Evolutionary conservation across 352 stramenopile genomes (phyloP), one percentile per base, ranked within the genome.

Genomic region (Globisporangium alternatum): DNA sequence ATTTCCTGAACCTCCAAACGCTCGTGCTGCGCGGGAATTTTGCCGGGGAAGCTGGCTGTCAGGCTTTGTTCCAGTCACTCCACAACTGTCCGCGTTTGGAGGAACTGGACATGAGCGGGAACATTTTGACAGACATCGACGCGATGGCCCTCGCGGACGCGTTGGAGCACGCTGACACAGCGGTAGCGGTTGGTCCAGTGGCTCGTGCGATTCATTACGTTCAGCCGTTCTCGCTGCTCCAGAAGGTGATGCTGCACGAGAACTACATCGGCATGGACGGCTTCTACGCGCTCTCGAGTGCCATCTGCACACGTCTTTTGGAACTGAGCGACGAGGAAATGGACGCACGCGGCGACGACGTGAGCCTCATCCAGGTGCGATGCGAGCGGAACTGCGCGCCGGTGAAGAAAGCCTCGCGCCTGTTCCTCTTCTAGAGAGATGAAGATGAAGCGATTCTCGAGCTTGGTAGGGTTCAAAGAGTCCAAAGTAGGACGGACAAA

Each of bases 201-300:
- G 25, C 25, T 28, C 25, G 2, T 28, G 25, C 25, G 2, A 28
- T 28, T 28, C 25, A 28, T 28, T 28, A 28, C 25, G 25, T 35
- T 1, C 43, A n/a, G 43, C 12, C 33, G n/a, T 65, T 83, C 1
- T 68, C 70, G 1, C 30, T 52, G 8, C 64, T 89, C 2, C 56
- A 68, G 10, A 61, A 41, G 0, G 44, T 89, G 5, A 67, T 76
- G 35, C 65, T 91, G 19, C 65, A 81, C 30, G 83, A 88, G 35
- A 91, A 91, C 54, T 91, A 82, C 43, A 89, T 91, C 57, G 81
- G 78, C 5, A 78, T 75, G 30, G 70, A 80, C n/a, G 80, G 80
- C 15, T 88, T 89, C 53, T 69, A 83, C 39, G 78, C 77, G 19
- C 76, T 91, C 31, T 73, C 76, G 3, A 84, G 84, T 62, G 72